Percentiles rank a stretch among this genome's conserved stretches.
phyloP scores from a whole-genome alignment of 176 grass and related monocot species.

The Ensete ventricosum region DNA sequence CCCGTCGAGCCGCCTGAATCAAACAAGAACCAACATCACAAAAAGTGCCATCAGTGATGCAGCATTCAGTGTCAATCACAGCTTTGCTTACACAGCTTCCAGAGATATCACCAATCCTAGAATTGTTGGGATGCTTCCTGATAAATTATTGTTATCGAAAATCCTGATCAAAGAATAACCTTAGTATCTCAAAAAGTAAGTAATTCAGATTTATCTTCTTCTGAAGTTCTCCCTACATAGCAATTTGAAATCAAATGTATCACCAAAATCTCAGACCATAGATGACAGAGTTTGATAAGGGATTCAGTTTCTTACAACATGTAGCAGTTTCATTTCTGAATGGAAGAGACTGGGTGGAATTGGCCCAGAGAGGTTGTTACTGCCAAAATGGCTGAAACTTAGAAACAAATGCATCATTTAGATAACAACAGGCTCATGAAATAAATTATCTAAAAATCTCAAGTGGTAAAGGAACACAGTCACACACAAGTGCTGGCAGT shows the following conservation, averaged over 20 bases:
- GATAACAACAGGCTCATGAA: not conserved
- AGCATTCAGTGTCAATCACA: not conserved
- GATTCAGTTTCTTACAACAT: slow-evolving; percentile 48
- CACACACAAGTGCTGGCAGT: slow-evolving; percentile 8
- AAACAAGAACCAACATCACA: not conserved
- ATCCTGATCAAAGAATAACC: slow-evolving; percentile 34
- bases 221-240: too few species aligned
- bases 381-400: slow-evolving; percentile 59
- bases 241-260: not conserved
- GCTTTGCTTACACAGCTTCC: slow-evolving; percentile 67
- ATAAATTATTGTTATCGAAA: slow-evolving; percentile 69
- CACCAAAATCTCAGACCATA: not conserved
- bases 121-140: slow-evolving; percentile 51
- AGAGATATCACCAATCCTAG: slow-evolving; percentile 35
- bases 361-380: slow-evolving; percentile 55
- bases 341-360: slow-evolving; percentile 59
- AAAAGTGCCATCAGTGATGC: not conserved
- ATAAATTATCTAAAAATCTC: not conserved
- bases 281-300: not conserved
- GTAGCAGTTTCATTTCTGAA: slow-evolving; percentile 52
- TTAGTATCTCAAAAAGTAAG: not conserved
- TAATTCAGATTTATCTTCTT: not conserved
- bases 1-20: slow-evolving; percentile 47
- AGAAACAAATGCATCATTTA: not conserved
- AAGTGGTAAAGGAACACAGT: not conserved